Conservation (phyloP, 1,284 basidiomycete species). For the Cerioporus squamosus region DNA sequence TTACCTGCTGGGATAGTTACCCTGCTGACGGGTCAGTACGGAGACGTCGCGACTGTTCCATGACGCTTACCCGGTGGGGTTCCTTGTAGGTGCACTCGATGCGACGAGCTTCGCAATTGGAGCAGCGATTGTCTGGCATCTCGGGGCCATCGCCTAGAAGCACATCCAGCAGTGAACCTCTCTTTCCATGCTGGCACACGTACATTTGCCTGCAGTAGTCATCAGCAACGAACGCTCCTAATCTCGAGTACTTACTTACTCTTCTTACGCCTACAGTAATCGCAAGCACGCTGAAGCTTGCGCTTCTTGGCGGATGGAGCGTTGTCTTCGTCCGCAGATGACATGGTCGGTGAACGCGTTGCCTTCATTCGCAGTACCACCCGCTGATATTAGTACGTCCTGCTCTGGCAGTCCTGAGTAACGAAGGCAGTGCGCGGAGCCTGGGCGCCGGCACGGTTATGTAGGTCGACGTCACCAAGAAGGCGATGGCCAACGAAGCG, state of each 20-base stretch:
- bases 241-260: constrained; percentile 45
- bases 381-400: no score
- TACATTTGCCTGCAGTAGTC: constrained; percentile 26
- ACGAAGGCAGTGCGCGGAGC: no score
- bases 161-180: no score
- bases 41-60: no score
- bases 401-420: no score
- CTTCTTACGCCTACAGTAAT: constrained; percentile 76
- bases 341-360: background rate
- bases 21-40: constrained; percentile 54
- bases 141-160: constrained; percentile 33
- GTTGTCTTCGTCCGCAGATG: constrained; percentile 30
- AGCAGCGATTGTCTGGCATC: constrained; percentile 70
- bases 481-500: background rate
- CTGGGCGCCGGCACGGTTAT: no score
- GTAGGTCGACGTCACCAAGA: no score
- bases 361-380: no score
- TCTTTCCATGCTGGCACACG: background rate
- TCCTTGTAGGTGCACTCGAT: constrained; percentile 81
- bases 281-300: constrained; percentile 73
- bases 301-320: constrained; percentile 57
- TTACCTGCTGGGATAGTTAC: constrained; percentile 84
- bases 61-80: constrained; percentile 60
- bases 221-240: background rate
- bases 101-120: constrained; percentile 75